phyloP scores from a whole-genome alignment of 2,329 filamentous ascomycete genomes.

The Domatiomyces globalis region DNA sequence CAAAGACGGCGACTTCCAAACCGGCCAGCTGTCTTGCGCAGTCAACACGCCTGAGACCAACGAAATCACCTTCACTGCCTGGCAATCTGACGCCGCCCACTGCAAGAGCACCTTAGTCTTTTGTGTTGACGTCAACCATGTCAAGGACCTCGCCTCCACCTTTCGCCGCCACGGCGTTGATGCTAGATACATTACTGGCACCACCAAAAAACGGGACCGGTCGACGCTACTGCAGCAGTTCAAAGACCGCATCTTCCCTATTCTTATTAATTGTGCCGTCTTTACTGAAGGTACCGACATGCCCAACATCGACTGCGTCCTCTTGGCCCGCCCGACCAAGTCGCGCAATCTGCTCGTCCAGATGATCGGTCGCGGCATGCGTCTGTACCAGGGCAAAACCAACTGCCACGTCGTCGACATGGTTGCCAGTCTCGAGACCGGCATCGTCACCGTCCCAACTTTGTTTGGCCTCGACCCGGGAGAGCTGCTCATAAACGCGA shows the following conservation, averaged over 20 bases:
- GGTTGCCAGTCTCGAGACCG: constrained; percentile 70
- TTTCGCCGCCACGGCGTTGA: constrained; percentile 70
- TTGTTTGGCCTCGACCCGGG: constrained; percentile 82
- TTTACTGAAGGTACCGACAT: constrained; percentile 98
- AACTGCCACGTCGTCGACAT: constrained; percentile 95
- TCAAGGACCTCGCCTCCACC: constrained; percentile 55
- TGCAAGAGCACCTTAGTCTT: constrained; percentile 76
- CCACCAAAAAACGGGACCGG: constrained; percentile 57
- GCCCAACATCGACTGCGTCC: constrained; percentile 86
- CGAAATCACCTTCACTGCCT: constrained; percentile 69
- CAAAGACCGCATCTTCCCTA: constrained; percentile 60
- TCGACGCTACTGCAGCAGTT: constrained; percentile 62
- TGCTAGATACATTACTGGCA: constrained; percentile 72
- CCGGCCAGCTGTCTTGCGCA: constrained; percentile 59
- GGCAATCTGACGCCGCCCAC: constrained; percentile 56
- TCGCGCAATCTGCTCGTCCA: constrained; percentile 90
- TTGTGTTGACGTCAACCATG: constrained; percentile 80
- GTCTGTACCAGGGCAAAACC: constrained; percentile 62
- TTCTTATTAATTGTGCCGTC: constrained; percentile 86
- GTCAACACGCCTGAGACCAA: constrained; percentile 77
- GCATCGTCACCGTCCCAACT: constrained; percentile 80
- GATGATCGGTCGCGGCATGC: constrained; percentile 93
- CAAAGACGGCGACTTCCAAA: constrained; percentile 62
- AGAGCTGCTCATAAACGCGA: constrained; percentile 56
- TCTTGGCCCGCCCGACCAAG: constrained; percentile 75